Percentiles rank a stretch among this genome's conserved stretches.
Conservation (phyloP, 768 basidiomycete species). For the Leccinum sublutescens region DNA sequence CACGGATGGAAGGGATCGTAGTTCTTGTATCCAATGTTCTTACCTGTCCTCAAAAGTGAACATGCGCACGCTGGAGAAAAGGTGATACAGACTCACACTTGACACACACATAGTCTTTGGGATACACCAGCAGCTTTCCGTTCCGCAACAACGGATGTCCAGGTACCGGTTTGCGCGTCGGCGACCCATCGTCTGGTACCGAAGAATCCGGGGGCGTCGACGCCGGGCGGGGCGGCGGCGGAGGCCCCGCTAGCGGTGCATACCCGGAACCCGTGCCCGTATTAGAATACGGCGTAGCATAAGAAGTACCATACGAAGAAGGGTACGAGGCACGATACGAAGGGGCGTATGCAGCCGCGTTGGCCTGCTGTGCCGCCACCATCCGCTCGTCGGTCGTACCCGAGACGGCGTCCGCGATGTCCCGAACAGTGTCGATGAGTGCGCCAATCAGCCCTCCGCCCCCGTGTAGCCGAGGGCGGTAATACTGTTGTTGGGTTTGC, state of each 20-base stretch:
- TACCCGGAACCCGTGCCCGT: background rate
- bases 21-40: conserved; percentile 73
- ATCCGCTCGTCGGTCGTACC: conserved; percentile 21
- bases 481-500: conserved; percentile 20
- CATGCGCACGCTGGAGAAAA: background rate
- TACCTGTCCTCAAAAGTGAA: conserved; percentile 42
- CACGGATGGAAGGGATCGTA: conserved; percentile 68
- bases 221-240: conserved; percentile 7
- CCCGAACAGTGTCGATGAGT: conserved; percentile 27
- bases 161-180: conserved; percentile 59
- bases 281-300: conserved; percentile 14
- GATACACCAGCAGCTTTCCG: conserved; percentile 69
- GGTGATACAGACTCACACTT: conserved; percentile 53
- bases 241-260: conserved; percentile 12
- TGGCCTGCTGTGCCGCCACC: conserved; percentile 12
- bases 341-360: conserved; percentile 18
- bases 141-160: conserved; percentile 67
- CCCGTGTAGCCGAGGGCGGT: conserved; percentile 8
- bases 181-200: conserved; percentile 51
- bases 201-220: conserved; percentile 15
- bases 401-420: conserved; percentile 31
- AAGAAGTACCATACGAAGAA: background rate
- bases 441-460: conserved; percentile 29
- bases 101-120: conserved; percentile 54
- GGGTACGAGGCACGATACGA: background rate